Evolutionary conservation across 768 basidiomycete genomes (phyloP).

Genomic region (Harrya chromipes): DNA sequence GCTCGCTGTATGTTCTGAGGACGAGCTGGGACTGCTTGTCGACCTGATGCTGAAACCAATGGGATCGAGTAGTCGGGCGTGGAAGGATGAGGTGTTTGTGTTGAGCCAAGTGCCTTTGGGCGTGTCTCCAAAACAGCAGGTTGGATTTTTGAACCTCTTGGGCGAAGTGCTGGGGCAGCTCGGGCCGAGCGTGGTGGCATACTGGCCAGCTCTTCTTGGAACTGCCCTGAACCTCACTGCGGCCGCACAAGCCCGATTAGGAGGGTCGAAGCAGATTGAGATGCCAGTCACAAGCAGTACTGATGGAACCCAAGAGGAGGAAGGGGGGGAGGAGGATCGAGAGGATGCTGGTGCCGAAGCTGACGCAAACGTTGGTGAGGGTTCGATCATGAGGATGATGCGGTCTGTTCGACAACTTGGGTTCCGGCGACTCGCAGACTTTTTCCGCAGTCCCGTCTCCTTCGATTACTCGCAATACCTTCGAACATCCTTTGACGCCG

Average conservation of each 20-base stretch:
- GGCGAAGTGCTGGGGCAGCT: slow-evolving; percentile 82
- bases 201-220: slow-evolving; percentile 77
- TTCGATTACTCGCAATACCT: slow-evolving; percentile 81
- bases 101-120: slow-evolving; percentile 27
- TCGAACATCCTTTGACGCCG: slow-evolving; percentile 55
- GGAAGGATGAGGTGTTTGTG: slow-evolving; percentile 27
- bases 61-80: slow-evolving; percentile 29
- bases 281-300: slow-evolving; percentile 17
- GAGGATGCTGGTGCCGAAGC: slow-evolving; percentile 37
- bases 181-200: slow-evolving; percentile 61
- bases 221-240: slow-evolving; percentile 64
- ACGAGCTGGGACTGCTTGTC: slow-evolving; percentile 74
- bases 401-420: slow-evolving; percentile 79
- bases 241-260: slow-evolving; percentile 60
- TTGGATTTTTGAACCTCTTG: slow-evolving; percentile 82
- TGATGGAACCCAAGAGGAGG: slow-evolving; percentile 27
- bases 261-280: slow-evolving; percentile 22
- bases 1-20: slow-evolving; percentile 64
- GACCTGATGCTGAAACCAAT: slow-evolving; percentile 87
- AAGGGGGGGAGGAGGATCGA: slow-evolving; percentile 35
- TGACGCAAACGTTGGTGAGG: slow-evolving; percentile 33
- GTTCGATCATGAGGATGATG: slow-evolving; percentile 35
- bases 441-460: slow-evolving; percentile 69
- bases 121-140: slow-evolving; percentile 61
- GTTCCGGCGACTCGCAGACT: slow-evolving; percentile 82